Conservation (phyloP, 2,329 filamentous ascomycete species). For the Stylonectria norvegica region DNA sequence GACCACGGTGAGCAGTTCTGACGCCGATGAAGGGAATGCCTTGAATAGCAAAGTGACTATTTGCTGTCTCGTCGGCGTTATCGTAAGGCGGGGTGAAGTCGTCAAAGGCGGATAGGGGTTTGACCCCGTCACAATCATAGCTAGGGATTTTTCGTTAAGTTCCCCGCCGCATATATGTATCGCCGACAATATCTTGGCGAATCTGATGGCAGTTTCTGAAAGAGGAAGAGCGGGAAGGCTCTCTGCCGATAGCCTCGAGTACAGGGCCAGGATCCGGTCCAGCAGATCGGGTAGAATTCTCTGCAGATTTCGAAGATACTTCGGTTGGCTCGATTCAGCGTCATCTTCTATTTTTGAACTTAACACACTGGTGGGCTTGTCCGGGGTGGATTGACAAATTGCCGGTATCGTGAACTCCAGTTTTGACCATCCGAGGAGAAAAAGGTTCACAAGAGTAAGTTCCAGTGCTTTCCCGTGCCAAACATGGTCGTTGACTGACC, state of each 20-base stretch:
- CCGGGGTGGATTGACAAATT: constrained; percentile 51
- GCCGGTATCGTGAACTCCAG: constrained; percentile 76
- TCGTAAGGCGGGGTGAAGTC: constrained; percentile 53
- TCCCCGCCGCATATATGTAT: constrained; percentile 64
- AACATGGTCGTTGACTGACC: constrained; percentile 82
- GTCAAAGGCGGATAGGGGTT: constrained; percentile 49
- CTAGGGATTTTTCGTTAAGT: constrained; percentile 57
- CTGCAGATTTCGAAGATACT: constrained; percentile 53
- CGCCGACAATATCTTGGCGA: constrained; percentile 65
- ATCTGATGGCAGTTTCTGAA: constrained; percentile 70
- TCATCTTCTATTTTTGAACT: constrained; percentile 26
- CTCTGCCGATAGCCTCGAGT: constrained; percentile 67
- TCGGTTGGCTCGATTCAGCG: constrained; percentile 45
- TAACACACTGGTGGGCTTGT: constrained; percentile 39
- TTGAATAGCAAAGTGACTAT: constrained; percentile 65
- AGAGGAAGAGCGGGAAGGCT: constrained; percentile 67
- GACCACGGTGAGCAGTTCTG: constrained; percentile 65
- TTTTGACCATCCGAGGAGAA: constrained; percentile 80
- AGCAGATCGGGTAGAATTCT: constrained; percentile 67
- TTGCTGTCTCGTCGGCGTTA: constrained; percentile 56
- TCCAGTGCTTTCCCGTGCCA: constrained; percentile 97
- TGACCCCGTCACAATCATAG: constrained; percentile 62
- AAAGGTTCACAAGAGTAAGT: constrained; percentile 74
- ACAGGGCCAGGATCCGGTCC: constrained; percentile 71
- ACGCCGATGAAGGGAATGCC: constrained; percentile 65